phyloP scores from a whole-genome alignment of 768 basidiomycete species.

The Leucocoprinus birnbaumii region DNA sequence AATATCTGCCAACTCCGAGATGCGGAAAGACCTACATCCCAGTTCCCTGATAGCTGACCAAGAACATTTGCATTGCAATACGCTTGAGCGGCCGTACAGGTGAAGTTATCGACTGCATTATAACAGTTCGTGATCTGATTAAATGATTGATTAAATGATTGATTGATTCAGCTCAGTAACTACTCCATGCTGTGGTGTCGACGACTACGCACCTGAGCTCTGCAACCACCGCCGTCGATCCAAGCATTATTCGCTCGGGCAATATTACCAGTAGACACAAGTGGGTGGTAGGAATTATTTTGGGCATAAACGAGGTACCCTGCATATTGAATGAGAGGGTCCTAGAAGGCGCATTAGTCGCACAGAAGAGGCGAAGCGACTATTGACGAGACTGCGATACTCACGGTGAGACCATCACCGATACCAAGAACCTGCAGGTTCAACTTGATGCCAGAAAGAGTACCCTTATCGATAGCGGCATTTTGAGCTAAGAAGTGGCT shows the following conservation, averaged over 20 bases:
- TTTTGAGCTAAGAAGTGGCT: conserved; percentile 61
- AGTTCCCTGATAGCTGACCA: conserved; percentile 50
- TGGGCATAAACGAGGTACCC: conserved; percentile 55
- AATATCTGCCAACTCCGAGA: background rate
- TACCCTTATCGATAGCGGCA: conserved; percentile 46
- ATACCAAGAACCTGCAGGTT: conserved; percentile 65
- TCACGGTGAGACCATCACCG: conserved; percentile 59
- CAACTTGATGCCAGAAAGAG: conserved; percentile 40
- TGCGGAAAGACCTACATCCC: conserved; percentile 35
- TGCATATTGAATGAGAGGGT: conserved; percentile 51
- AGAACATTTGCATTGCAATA: conserved; percentile 59
- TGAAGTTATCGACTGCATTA: conserved; percentile 30
- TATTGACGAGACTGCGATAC: conserved; percentile 7
- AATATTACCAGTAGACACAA: conserved; percentile 43
- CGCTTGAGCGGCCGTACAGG: conserved; percentile 54
- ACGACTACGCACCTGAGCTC: conserved; percentile 38
- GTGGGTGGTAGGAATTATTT: conserved; percentile 53
- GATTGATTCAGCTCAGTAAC: too few species aligned
- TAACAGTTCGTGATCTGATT: conserved; percentile 53
- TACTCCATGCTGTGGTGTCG: too few species aligned
- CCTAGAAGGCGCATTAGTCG: conserved; percentile 18
- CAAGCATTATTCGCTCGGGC: conserved; percentile 40
- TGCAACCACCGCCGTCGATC: conserved; percentile 44
- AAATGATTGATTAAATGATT: too few species aligned
- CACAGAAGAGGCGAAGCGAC: too few species aligned